A percentile compares a stretch with the other conserved stretches of the same genome.
Conservation (phyloP, 441 rosid species). For the Francoa sonchifolia region DNA sequence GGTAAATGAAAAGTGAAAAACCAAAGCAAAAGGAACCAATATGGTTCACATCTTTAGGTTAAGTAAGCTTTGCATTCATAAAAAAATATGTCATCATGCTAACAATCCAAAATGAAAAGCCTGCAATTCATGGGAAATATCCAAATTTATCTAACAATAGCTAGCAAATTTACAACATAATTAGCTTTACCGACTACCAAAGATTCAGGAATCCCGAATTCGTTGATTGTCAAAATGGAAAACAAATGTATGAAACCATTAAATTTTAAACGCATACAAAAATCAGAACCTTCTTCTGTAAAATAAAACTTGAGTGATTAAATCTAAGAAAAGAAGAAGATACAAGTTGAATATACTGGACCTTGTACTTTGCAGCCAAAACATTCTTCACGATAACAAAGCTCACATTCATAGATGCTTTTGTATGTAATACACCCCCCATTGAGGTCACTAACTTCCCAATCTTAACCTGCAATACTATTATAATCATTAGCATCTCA, state of each 20-base stretch:
- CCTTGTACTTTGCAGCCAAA: constrained; percentile 96
- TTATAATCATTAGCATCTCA: constrained; percentile 14
- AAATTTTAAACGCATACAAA: no score
- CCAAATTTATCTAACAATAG: no score
- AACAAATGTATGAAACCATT: no score
- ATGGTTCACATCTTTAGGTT: no score
- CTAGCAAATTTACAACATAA: not conserved
- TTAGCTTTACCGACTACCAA: no score
- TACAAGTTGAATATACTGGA: constrained; percentile 13
- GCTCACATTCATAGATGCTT: constrained; percentile 62
- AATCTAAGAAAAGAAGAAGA: no score
- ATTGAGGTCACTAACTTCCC: constrained; percentile 66
- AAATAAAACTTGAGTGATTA: constrained; percentile 6
- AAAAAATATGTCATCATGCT: not conserved
- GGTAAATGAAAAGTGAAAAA: not conserved
- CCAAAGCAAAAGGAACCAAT: not conserved
- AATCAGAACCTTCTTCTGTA: not conserved
- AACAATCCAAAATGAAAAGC: no score
- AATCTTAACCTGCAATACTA: constrained; percentile 53
- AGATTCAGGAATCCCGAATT: no score
- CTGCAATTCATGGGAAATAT: no score
- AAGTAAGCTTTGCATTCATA: not conserved
- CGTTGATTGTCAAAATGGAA: no score
- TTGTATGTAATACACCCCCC: constrained; percentile 67
- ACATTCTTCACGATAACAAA: constrained; percentile 87